phyloP scores from a whole-genome alignment of 2,329 filamentous ascomycete genomes.

The Pseudogymnoascus sp. region DNA sequence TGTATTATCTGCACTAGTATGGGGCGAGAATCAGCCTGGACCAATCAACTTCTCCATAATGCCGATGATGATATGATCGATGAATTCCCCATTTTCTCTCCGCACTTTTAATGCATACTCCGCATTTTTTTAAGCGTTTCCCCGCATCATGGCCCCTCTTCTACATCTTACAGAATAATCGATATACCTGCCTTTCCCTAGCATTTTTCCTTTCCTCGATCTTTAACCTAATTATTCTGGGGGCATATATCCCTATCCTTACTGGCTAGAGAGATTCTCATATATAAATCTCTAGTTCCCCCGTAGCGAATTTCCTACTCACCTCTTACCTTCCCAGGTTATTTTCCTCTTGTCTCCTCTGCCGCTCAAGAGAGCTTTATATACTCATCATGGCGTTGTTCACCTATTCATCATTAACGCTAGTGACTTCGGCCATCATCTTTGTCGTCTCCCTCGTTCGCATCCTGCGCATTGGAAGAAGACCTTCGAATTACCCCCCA shows the following conservation, averaged over 20 bases:
- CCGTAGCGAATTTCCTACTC: background rate
- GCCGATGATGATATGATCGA: background rate
- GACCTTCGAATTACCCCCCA: conserved; percentile 16
- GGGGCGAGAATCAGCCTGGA: background rate
- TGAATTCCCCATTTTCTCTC: background rate
- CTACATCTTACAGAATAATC: background rate
- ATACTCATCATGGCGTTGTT: background rate
- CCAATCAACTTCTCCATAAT: background rate
- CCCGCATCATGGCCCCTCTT: background rate
- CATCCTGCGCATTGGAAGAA: conserved; percentile 36
- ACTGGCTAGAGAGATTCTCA: background rate
- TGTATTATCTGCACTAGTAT: background rate
- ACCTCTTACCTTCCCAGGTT: background rate
- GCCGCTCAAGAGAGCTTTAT: conserved; percentile 1
- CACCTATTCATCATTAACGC: background rate
- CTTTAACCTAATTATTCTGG: background rate
- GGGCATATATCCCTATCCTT: background rate
- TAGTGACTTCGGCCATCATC: background rate
- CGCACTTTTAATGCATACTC: background rate
- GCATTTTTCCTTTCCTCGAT: background rate
- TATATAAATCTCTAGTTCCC: background rate
- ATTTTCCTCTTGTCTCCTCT: conserved; percentile 17
- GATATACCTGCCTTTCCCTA: background rate
- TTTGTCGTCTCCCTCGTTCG: conserved; percentile 61
- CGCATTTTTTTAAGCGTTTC: background rate